Conservation (phyloP, 495 filamentous ascomycete genomes). For the Aspergillus steynii region DNA sequence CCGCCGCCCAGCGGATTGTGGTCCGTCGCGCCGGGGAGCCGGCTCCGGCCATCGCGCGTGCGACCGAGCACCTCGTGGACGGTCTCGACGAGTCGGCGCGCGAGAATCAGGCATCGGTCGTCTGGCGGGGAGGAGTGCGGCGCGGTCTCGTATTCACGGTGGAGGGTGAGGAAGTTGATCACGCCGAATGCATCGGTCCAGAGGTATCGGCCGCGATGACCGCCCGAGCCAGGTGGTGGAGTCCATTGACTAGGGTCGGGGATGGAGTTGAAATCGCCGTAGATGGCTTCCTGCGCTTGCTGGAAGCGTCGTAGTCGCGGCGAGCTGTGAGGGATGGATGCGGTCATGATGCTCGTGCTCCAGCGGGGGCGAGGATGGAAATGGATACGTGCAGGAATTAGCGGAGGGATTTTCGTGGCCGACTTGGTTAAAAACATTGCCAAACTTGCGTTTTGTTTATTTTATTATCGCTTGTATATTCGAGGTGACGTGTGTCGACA, state of each 20-base stretch:
- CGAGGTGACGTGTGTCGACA: background rate
- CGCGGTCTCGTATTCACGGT: slow-evolving; percentile 33
- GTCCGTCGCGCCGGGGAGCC: slow-evolving; percentile 56
- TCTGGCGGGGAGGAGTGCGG: slow-evolving; percentile 9
- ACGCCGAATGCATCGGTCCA: slow-evolving; percentile 74
- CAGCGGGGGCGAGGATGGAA: background rate
- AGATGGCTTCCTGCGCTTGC: slow-evolving; percentile 41
- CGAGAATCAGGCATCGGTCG: slow-evolving; percentile 53
- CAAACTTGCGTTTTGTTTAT: no score
- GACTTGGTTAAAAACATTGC: background rate
- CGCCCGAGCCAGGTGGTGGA: slow-evolving; percentile 54
- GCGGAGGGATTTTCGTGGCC: background rate
- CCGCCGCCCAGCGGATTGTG: slow-evolving; percentile 58
- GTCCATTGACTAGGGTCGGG: slow-evolving; percentile 36
- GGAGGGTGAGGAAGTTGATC: slow-evolving; percentile 64
- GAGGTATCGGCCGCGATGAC: slow-evolving; percentile 65
- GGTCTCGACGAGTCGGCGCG: slow-evolving; percentile 48
- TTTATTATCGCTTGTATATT: background rate
- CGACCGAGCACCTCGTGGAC: slow-evolving; percentile 60
- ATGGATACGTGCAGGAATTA: background rate
- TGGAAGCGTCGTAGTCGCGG: slow-evolving; percentile 36
- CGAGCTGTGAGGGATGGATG: slow-evolving; percentile 26
- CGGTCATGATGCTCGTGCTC: slow-evolving; percentile 23
- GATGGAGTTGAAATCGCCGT: slow-evolving; percentile 37
- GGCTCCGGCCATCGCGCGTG: slow-evolving; percentile 49